phyloP scores from a whole-genome alignment of 371 early-diverging fungal genomes.

The Circinella minor region DNA sequence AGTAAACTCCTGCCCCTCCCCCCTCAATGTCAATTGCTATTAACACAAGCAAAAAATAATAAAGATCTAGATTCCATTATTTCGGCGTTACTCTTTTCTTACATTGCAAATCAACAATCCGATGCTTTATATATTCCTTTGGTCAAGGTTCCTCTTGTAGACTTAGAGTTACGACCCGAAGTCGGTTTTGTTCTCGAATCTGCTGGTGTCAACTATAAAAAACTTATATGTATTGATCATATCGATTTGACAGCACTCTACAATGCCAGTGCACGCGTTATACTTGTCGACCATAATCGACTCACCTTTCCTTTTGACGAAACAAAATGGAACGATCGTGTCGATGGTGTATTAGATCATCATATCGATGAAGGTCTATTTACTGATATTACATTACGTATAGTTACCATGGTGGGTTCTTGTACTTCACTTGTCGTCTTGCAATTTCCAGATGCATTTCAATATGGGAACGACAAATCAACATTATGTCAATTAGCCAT shows the following conservation, averaged over 20 bases:
- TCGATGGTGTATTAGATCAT: constrained; percentile 75
- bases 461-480: background rate
- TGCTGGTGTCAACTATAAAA: constrained; percentile 23
- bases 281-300: constrained; percentile 71
- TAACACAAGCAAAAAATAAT: background rate
- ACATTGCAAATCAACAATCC: constrained; percentile 32
- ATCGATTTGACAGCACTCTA: constrained; percentile 22
- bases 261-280: constrained; percentile 25
- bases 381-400: constrained; percentile 38
- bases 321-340: constrained; percentile 26
- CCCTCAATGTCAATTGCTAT: background rate
- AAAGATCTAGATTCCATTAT: constrained; percentile 76
- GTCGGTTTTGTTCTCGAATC: constrained; percentile 50
- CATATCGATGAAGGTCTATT: constrained; percentile 69
- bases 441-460: constrained; percentile 29
- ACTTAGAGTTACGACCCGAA: constrained; percentile 73
- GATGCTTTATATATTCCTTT: constrained; percentile 51
- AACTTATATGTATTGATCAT: constrained; percentile 36
- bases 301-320: constrained; percentile 49
- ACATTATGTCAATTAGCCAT: constrained; percentile 39
- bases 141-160: constrained; percentile 61
- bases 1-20: too few species aligned
- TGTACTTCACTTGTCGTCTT: constrained; percentile 62
- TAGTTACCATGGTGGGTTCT: constrained; percentile 67
- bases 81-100: constrained; percentile 63